Percentiles rank a stretch among this genome's conserved stretches.
phyloP scores from a whole-genome alignment of 306 rosid genomes.

The Castanea mollissima region DNA sequence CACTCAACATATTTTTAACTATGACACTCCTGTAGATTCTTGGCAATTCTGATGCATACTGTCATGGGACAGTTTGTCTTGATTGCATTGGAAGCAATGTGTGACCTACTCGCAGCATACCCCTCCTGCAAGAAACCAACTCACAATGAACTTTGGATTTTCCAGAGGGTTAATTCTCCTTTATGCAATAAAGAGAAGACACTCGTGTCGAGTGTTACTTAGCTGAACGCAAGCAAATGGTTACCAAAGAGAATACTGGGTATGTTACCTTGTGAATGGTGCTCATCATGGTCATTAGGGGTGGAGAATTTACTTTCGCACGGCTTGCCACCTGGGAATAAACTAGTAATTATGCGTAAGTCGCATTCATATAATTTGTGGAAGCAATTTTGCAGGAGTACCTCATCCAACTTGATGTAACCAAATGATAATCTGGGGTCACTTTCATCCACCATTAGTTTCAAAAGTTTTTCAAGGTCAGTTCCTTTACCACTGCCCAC shows the following conservation, averaged over 20 bases:
- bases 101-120: slow-evolving; percentile 85
- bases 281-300: slow-evolving; percentile 61
- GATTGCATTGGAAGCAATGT: slow-evolving; percentile 70
- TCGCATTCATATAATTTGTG: not conserved
- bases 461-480: slow-evolving; percentile 73
- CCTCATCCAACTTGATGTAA: slow-evolving; percentile 90
- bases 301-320: slow-evolving; percentile 79
- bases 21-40: slow-evolving; percentile 40
- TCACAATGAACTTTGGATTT: slow-evolving; percentile 5
- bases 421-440: slow-evolving; percentile 83
- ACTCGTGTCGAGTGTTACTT: not conserved
- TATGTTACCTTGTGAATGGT: slow-evolving; percentile 59
- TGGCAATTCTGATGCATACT: slow-evolving; percentile 71
- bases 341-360: not conserved
- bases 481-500: slow-evolving; percentile 51
- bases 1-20: not conserved
- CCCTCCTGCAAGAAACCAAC: slow-evolving; percentile 66
- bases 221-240: not conserved
- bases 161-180: not conserved
- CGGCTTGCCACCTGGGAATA: slow-evolving; percentile 79
- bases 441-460: slow-evolving; percentile 81
- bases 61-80: slow-evolving; percentile 93
- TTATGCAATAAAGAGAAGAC: not conserved
- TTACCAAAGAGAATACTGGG: not conserved
- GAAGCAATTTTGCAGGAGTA: slow-evolving; percentile 18